Conservation (phyloP, 768 basidiomycete species). For the Psilocybe cubensis region DNA sequence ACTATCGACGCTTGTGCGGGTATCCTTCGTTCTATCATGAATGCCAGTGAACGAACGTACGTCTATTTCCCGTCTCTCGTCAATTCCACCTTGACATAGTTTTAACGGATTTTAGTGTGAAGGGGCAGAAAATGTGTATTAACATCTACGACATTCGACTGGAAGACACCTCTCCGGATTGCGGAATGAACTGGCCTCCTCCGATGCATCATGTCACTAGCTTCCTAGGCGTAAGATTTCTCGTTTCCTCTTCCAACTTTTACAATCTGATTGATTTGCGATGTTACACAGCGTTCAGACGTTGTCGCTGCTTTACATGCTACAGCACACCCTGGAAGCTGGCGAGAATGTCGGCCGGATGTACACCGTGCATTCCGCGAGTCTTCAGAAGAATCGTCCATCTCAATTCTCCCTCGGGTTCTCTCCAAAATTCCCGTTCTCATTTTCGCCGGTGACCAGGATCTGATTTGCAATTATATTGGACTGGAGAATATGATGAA, state of each 20-base stretch:
- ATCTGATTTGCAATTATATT: slow-evolving; percentile 95
- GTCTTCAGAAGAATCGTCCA: slow-evolving; percentile 62
- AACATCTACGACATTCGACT: slow-evolving; percentile 95
- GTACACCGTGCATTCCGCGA: slow-evolving; percentile 68
- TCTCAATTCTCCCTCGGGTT: slow-evolving; percentile 77
- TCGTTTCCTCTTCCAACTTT: background rate
- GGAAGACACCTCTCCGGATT: slow-evolving; percentile 84
- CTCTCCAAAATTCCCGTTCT: slow-evolving; percentile 83
- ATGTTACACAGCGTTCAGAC: slow-evolving; percentile 64
- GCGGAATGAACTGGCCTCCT: slow-evolving; percentile 98
- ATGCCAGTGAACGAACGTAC: slow-evolving; percentile 44
- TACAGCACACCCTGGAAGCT: slow-evolving; percentile 68
- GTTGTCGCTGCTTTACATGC: slow-evolving; percentile 89
- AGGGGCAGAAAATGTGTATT: slow-evolving; percentile 76
- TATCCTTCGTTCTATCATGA: slow-evolving; percentile 51
- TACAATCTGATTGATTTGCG: slow-evolving; percentile 10
- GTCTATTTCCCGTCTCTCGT: slow-evolving; percentile 9
- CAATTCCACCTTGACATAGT: background rate
- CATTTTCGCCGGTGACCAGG: slow-evolving; percentile 94
- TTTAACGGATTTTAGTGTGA: slow-evolving; percentile 45
- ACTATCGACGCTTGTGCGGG: slow-evolving; percentile 58
- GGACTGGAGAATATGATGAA: slow-evolving; percentile 89
- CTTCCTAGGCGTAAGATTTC: slow-evolving; percentile 75
- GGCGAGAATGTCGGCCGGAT: slow-evolving; percentile 82
- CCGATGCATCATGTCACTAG: slow-evolving; percentile 75